Percentiles rank a stretch among this genome's conserved stretches.
Conservation (phyloP, 176 grass and related monocot species). For the Pontederia crassipes region DNA sequence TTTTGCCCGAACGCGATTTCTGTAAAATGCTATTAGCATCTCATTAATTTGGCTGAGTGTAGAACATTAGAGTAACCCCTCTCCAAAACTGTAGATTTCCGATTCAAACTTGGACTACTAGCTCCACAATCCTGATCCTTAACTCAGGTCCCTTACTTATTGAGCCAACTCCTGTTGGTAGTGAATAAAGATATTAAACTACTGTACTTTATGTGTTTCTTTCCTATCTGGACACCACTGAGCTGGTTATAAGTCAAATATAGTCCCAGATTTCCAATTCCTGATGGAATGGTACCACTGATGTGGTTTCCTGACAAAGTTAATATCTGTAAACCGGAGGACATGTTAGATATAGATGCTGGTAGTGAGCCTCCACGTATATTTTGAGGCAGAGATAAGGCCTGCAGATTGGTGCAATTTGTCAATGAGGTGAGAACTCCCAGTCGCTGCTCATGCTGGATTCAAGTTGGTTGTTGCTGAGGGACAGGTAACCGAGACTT, state of each 20-base stretch:
- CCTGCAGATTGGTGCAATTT: neutral
- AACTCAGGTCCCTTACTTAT: too few relatives aligned
- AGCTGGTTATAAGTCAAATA: neutral
- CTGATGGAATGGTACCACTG: neutral
- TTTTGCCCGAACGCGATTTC: too few relatives aligned
- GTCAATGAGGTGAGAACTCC: neutral
- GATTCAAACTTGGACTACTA: too few relatives aligned
- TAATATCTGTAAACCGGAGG: neutral
- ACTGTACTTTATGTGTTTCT: too few relatives aligned
- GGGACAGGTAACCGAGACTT: neutral
- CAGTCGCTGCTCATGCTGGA: neutral
- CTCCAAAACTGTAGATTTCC: too few relatives aligned
- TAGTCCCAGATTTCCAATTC: neutral
- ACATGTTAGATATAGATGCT: neutral
- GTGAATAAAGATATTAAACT: too few relatives aligned
- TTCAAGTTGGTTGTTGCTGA: neutral
- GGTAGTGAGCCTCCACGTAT: neutral
- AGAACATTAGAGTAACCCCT: too few relatives aligned
- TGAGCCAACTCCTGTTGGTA: too few relatives aligned
- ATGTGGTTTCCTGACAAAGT: neutral
- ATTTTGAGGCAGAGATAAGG: neutral
- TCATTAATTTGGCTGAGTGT: too few relatives aligned
- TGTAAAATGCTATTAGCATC: too few relatives aligned
- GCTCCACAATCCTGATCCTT: too few relatives aligned
- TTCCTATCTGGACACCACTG: too few relatives aligned